Conservation (phyloP, 169 alveolate species). For the Hammondia hammondi region DNA sequence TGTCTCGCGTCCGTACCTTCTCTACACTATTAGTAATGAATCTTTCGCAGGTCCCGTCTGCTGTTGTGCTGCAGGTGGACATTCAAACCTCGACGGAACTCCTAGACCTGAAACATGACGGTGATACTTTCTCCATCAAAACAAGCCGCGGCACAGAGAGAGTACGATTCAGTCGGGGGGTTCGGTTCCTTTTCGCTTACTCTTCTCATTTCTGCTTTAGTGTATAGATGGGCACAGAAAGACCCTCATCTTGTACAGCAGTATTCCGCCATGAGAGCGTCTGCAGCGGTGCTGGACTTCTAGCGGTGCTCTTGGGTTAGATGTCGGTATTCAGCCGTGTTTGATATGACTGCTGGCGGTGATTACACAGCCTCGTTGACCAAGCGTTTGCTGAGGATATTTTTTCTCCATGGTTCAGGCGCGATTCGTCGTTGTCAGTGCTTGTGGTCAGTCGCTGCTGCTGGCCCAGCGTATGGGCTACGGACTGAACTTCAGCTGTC, state of each 20-base stretch:
- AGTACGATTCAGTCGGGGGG: neutral
- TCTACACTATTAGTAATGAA: no score
- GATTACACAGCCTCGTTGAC: neutral
- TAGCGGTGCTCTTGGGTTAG: no score
- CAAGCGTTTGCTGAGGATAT: neutral
- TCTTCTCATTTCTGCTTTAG: no score
- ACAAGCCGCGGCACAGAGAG: slow-evolving; percentile 15
- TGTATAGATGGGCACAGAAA: no score
- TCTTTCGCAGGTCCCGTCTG: neutral
- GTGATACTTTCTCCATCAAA: neutral
- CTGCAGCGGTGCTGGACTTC: no score
- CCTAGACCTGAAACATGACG: slow-evolving; percentile 21
- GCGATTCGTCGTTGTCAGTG: slow-evolving; percentile 86
- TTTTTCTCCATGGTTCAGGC: slow-evolving; percentile 74
- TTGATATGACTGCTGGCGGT: no score
- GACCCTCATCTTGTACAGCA: no score
- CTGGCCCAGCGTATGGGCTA: slow-evolving; percentile 86
- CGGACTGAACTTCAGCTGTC: slow-evolving; percentile 85
- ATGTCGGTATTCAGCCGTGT: no score
- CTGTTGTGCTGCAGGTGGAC: neutral
- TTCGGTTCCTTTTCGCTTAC: no score
- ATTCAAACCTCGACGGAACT: slow-evolving; percentile 18
- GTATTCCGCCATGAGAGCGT: no score
- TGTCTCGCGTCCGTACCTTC: no score
- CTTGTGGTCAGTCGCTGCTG: slow-evolving; percentile 87